Conservation (phyloP, 768 basidiomycete genomes). For the Kwoniella botswanensis region DNA sequence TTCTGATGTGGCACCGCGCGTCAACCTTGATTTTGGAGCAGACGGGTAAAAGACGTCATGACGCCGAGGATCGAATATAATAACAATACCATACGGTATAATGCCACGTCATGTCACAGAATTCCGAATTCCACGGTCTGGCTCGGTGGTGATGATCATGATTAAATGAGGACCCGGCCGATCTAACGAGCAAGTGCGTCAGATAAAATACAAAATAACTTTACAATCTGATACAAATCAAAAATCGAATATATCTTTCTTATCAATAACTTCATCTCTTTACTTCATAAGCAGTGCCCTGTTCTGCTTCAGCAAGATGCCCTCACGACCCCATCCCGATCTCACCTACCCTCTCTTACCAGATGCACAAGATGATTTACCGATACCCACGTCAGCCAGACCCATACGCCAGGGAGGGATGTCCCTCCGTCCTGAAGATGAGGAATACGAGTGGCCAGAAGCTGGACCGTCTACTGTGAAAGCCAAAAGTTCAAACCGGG, state of each 20-base stretch:
- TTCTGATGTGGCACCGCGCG: neutral
- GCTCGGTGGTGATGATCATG: neutral
- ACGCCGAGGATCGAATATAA: neutral
- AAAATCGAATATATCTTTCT: neutral
- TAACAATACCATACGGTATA: neutral
- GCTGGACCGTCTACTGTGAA: conserved; percentile 34
- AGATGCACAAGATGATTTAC: conserved; percentile 25
- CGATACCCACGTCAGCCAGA: conserved; percentile 2
- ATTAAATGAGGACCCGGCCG: conserved; percentile 2
- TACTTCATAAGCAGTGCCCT: neutral
- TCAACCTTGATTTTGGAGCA: neutral
- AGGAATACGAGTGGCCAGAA: conserved; percentile 48
- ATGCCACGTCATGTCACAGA: conserved; percentile 4
- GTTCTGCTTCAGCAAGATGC: conserved; percentile 1
- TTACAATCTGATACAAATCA: conserved; percentile 10
- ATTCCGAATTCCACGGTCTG: neutral
- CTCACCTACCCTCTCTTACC: conserved; percentile 21
- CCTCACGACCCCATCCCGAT: conserved; percentile 23
- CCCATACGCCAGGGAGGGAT: conserved; percentile 22
- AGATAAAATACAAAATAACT: neutral
- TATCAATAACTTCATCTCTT: neutral
- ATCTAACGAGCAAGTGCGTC: neutral
- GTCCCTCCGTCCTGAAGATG: conserved; percentile 14
- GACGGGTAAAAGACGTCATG: neutral
- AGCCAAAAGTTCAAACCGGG: neutral